These are phyloP conservation scores for Aspergillus homomorphus DNA, from an alignment of 495 filamentous ascomycete species.

Conservation along the genomic window DNA sequence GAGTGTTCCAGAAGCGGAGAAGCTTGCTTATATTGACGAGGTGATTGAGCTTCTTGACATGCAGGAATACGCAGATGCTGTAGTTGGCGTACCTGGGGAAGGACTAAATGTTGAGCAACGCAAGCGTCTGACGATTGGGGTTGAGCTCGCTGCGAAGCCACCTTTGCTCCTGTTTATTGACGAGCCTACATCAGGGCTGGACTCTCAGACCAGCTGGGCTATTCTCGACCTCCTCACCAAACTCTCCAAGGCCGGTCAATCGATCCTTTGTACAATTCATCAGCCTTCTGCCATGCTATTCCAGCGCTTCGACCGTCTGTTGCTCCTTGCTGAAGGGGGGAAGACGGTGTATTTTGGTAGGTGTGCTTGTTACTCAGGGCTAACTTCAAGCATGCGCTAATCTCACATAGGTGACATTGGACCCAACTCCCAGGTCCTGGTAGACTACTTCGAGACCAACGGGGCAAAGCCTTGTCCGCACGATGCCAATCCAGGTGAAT, in stretches of 20 bases:
- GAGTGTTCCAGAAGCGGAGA: conserved; percentile 35
- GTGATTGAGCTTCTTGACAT: conserved; percentile 49
- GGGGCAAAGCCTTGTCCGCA: conserved; percentile 43
- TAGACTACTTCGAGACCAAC: conserved; percentile 72
- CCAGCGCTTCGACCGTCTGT: conserved; percentile 82
- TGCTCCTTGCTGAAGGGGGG: conserved; percentile 76
- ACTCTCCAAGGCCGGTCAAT: conserved; percentile 78
- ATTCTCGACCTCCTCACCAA: conserved; percentile 78
- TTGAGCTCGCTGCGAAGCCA: conserved; percentile 88
- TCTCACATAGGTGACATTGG: conserved; percentile 58
- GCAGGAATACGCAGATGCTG: conserved; percentile 40
- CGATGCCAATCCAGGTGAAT: conserved; percentile 66
- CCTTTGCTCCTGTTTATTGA: conserved; percentile 85
- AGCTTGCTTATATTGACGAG: conserved; percentile 47
- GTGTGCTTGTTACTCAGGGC: too few relatives aligned
- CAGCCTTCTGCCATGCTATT: conserved; percentile 91
- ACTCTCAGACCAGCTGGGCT: conserved; percentile 81
- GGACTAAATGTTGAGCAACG: conserved; percentile 88
- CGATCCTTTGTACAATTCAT: conserved; percentile 91
- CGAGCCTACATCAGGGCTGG: conserved; percentile 81
- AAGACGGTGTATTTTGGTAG: conserved; percentile 75
- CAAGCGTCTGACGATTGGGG: conserved; percentile 84
- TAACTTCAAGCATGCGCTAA: too few relatives aligned
- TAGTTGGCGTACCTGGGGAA: conserved; percentile 41
- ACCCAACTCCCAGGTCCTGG: conserved; percentile 64